Conservation (phyloP, 2,329 filamentous ascomycete species). For the Volutella citrinella region DNA sequence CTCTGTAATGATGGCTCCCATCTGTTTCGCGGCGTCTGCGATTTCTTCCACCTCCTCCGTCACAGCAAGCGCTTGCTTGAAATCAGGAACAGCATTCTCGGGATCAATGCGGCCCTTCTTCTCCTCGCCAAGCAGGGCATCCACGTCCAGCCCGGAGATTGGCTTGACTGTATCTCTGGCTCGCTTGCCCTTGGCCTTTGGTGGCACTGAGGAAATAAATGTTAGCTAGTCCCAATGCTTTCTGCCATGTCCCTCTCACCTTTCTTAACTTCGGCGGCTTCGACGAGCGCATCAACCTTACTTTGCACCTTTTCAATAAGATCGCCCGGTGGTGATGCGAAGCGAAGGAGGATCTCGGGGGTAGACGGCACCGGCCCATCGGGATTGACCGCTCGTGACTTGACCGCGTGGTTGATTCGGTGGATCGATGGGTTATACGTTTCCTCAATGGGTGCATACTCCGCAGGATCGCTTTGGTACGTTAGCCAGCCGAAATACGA, state of each 20-base stretch:
- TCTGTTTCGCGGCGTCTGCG: slow-evolving; percentile 67
- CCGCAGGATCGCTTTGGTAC: slow-evolving; percentile 49
- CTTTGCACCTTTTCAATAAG: slow-evolving; percentile 56
- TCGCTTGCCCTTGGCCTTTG: slow-evolving; percentile 73
- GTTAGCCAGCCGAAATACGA: too few species aligned
- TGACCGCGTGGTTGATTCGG: slow-evolving; percentile 81
- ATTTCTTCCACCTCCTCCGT: slow-evolving; percentile 61
- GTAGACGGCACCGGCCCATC: slow-evolving; percentile 60
- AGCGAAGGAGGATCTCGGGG: slow-evolving; percentile 65
- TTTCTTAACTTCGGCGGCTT: slow-evolving; percentile 78
- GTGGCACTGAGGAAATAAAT: slow-evolving; percentile 67
- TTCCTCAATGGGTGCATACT: slow-evolving; percentile 78
- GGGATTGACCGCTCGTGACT: slow-evolving; percentile 75
- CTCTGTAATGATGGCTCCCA: slow-evolving; percentile 66
- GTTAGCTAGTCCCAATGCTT: too few species aligned
- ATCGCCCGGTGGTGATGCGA: slow-evolving; percentile 67
- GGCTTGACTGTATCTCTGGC: slow-evolving; percentile 72
- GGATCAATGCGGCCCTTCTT: slow-evolving; percentile 44
- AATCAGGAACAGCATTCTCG: slow-evolving; percentile 83
- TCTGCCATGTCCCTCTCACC: too few species aligned
- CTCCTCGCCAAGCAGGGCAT: slow-evolving; percentile 67
- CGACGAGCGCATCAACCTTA: slow-evolving; percentile 63
- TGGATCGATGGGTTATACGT: slow-evolving; percentile 85
- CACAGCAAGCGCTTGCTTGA: slow-evolving; percentile 72
- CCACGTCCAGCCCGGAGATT: slow-evolving; percentile 84